phyloP scores from a whole-genome alignment of 768 basidiomycete species.

The Termitomyces sp. region DNA sequence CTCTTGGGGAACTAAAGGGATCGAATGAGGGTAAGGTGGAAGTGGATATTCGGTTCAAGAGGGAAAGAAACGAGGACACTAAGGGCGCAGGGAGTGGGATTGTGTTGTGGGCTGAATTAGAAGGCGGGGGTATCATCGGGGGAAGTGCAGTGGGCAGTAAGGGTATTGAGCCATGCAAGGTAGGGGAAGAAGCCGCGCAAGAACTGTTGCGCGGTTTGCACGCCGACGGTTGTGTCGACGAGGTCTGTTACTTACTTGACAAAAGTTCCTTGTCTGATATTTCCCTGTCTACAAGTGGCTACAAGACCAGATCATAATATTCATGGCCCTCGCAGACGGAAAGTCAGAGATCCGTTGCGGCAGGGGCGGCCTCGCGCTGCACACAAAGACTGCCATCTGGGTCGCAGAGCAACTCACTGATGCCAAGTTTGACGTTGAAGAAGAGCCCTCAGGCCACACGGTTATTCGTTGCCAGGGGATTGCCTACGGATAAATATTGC shows the following conservation, averaged over 20 bases:
- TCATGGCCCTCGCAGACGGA: slow-evolving; percentile 70
- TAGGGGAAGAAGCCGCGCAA: slow-evolving; percentile 60
- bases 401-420: slow-evolving; percentile 65
- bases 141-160: slow-evolving; percentile 65
- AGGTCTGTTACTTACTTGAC: slow-evolving; percentile 31
- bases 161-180: slow-evolving; percentile 35
- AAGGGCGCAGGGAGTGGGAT: slow-evolving; percentile 71
- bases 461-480: slow-evolving; percentile 63
- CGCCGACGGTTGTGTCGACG: slow-evolving; percentile 74
- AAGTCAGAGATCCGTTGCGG: slow-evolving; percentile 52
- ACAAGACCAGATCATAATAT: slow-evolving; percentile 77
- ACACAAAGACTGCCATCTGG: slow-evolving; percentile 76
- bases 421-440: slow-evolving; percentile 56
- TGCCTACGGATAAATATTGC: slow-evolving; percentile 1
- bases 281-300: slow-evolving; percentile 27
- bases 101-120: slow-evolving; percentile 72
- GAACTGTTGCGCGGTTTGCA: slow-evolving; percentile 54
- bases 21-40: slow-evolving; percentile 14
- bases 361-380: slow-evolving; percentile 56
- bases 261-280: background rate
- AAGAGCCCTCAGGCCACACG: slow-evolving; percentile 34
- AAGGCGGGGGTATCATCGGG: slow-evolving; percentile 61
- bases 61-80: slow-evolving; percentile 41
- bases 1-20: slow-evolving; percentile 30
- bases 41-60: slow-evolving; percentile 35